Base-by-base conservation (phyloP, 225 moss, liverwort and hornwort species). In the Marchantia polymorpha region DNA sequence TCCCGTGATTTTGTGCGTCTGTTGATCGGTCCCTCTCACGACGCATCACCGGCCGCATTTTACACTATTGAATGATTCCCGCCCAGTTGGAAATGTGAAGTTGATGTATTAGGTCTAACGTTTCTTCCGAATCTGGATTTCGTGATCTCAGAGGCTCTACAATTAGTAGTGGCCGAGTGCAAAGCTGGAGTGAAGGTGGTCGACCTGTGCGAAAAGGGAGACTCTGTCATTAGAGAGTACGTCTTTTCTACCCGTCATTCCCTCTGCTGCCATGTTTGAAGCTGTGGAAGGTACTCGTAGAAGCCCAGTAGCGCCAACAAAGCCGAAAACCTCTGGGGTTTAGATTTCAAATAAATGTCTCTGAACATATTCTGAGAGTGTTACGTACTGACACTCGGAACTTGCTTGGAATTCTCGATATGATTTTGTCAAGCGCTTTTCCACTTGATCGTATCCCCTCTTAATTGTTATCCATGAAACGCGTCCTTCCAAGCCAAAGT, bases 191-290 rank as follows among this genome's bases (percentile, higher is more conserved):
- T 87, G 17, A 99, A 99, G 88, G 85, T 99, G 80, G 99, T 99
- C 69, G 93, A 95, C 86, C 82, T 99, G 13, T 99, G 99, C 71
- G 99, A 99, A 79, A 93, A 92, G 82, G 99, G 99, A 52, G 99
- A 99, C 78, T 88, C 87, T 27, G 86, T 95, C 75, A 92, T 99
- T 77, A 92, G 92, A 88, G 93, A 99, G 95, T 95, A 86, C 74
- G 90, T 82, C 26, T 48, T 22, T 73, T 10, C 23, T 22, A 6
- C 64, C 48, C 53, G 3, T 3, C 12, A 48, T 49, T 76, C 11
- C 29, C 55, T 51, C 31, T 12, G 22, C 19, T 51, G 49, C 60
- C 25, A 3, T 16, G 8, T 14, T 76, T 56, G 15, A 66, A 7
- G 0, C n/a, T 71, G 23, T 52, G 64, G 51, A 7, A 74, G 10